Percentiles rank a stretch among this genome's conserved stretches.
These are phyloP conservation scores for Neostapfia colusana DNA, from an alignment of 176 grass and related monocot species.

Conservation along the genomic window DNA sequence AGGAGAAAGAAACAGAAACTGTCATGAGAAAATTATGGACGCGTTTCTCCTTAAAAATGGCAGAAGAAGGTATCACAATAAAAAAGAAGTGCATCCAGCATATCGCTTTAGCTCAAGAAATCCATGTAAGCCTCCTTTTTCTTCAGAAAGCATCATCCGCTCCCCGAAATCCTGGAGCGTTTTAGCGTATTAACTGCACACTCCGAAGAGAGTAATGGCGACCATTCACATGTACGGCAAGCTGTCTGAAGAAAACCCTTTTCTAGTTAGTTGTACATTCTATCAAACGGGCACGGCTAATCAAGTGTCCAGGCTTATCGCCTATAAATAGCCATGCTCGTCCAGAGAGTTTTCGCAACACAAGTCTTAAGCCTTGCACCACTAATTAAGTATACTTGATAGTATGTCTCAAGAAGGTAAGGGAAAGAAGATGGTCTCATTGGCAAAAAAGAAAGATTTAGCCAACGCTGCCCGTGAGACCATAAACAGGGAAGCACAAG, in stretches of 20 bases:
- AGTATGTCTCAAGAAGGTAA: constrained; percentile 4
- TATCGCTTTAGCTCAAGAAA: too few relatives aligned
- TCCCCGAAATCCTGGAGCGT: neutral
- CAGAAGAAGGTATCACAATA: too few relatives aligned
- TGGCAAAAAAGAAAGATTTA: neutral
- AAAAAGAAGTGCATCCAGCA: too few relatives aligned
- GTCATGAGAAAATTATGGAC: too few relatives aligned
- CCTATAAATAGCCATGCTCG: neutral
- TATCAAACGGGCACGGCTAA: neutral
- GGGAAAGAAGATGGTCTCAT: neutral
- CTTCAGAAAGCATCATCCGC: neutral
- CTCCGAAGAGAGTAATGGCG: neutral
- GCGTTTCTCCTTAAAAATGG: too few relatives aligned
- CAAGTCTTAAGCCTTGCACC: neutral
- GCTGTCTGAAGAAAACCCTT: neutral
- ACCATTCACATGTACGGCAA: too few relatives aligned
- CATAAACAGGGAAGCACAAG: constrained; percentile 7
- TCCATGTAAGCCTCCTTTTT: too few relatives aligned
- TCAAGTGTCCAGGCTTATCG: neutral
- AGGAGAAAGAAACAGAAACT: too few relatives aligned
- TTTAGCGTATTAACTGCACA: neutral
- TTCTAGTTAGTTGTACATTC: neutral
- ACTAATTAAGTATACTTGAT: neutral
- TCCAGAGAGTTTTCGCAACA: neutral
- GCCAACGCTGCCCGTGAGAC: neutral